Percentiles rank a stretch among this genome's conserved stretches.
Conservation (phyloP, 306 rosid genomes). For the Lathyrus tuberosus region DNA sequence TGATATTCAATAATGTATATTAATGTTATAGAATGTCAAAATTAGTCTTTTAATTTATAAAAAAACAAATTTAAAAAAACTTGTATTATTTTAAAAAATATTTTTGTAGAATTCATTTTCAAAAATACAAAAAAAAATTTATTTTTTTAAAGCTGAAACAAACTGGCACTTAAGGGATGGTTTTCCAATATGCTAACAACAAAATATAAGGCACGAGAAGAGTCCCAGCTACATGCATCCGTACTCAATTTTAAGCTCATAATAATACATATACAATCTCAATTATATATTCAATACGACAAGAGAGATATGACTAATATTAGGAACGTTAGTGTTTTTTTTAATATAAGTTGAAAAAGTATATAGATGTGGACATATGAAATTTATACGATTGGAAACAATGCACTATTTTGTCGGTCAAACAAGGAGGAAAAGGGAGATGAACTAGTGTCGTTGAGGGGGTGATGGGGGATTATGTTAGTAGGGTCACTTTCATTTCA, state of each 20-base stretch:
- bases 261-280: neutral
- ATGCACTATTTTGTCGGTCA: slow-evolving; percentile 66
- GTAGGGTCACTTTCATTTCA: slow-evolving; percentile 45
- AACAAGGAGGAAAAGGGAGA: slow-evolving; percentile 15
- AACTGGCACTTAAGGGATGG: too few species aligned
- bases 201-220: slow-evolving; percentile 23
- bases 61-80: too few species aligned
- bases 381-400: too few species aligned
- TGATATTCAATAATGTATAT: too few species aligned
- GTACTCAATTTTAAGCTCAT: neutral
- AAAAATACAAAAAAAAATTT: too few species aligned
- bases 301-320: neutral
- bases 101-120: too few species aligned
- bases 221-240: slow-evolving; percentile 25
- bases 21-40: too few species aligned
- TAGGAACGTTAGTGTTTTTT: slow-evolving; percentile 8
- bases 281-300: slow-evolving; percentile 29
- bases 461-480: slow-evolving; percentile 18
- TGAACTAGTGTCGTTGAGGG: slow-evolving; percentile 4
- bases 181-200: slow-evolving; percentile 39
- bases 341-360: slow-evolving; percentile 11
- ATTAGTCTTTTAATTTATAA: too few species aligned
- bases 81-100: too few species aligned
- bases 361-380: slow-evolving; percentile 17
- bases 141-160: too few species aligned